These are phyloP conservation scores for Potentilla sterilis DNA, from an alignment of 306 rosid species.

Conservation along the genomic window DNA sequence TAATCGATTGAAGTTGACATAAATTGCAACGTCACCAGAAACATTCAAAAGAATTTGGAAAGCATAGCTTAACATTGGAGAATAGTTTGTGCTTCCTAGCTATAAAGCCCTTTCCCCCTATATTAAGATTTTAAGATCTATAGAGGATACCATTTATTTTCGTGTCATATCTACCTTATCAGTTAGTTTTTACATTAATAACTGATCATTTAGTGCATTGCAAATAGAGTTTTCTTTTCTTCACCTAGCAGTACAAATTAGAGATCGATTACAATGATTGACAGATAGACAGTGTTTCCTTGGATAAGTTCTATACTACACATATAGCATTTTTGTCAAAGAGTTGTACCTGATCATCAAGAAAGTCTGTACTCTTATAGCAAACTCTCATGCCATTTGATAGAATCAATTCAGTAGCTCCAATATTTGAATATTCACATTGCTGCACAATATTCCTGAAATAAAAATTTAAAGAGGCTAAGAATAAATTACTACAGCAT, in stretches of 20 bases:
- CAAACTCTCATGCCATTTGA: conserved; percentile 95
- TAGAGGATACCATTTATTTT: background rate
- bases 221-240: background rate
- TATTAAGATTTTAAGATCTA: background rate
- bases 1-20: background rate
- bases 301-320: conserved; percentile 8
- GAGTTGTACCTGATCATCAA: conserved; percentile 78
- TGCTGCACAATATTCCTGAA: conserved; percentile 68
- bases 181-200: background rate
- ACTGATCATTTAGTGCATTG: background rate
- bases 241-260: background rate
- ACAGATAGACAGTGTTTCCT: background rate
- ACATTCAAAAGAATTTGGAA: background rate
- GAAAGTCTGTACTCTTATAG: conserved; percentile 87
- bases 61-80: background rate
- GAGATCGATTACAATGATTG: background rate
- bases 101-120: background rate
- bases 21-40: background rate
- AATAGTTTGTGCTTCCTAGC: background rate
- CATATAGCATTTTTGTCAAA: conserved; percentile 22
- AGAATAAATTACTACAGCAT: background rate
- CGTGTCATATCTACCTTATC: background rate
- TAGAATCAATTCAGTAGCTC: conserved; percentile 76
- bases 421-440: conserved; percentile 72
- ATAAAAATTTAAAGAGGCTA: conserved; percentile 16